A percentile compares a stretch with the other conserved stretches of the same genome.
phyloP scores from a whole-genome alignment of 2,329 filamentous ascomycete species.

The Colletotrichum trifolii region DNA sequence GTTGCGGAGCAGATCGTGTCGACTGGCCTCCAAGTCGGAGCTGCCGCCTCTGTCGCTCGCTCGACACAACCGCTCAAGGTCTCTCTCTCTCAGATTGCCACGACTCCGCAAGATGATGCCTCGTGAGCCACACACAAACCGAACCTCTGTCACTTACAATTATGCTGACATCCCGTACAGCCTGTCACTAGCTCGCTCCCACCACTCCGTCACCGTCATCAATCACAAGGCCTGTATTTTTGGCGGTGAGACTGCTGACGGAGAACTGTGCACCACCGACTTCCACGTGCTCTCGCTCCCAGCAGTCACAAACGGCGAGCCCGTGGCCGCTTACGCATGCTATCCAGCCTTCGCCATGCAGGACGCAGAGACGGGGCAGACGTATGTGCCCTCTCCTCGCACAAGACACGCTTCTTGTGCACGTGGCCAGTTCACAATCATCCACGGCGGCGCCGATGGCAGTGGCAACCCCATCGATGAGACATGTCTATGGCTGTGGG shows the following conservation, averaged over 20 bases:
- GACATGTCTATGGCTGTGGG: slow-evolving; percentile 51
- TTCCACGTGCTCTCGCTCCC: slow-evolving; percentile 65
- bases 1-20: slow-evolving; percentile 54
- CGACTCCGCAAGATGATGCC: slow-evolving; percentile 43
- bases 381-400: slow-evolving; percentile 46
- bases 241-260: slow-evolving; percentile 55
- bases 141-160: no score
- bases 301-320: slow-evolving; percentile 46
- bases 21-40: slow-evolving; percentile 52
- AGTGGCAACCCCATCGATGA: slow-evolving; percentile 45
- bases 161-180: slow-evolving; percentile 32
- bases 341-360: slow-evolving; percentile 45
- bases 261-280: slow-evolving; percentile 58
- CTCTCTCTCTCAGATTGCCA: slow-evolving; percentile 58
- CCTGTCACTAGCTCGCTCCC: slow-evolving; percentile 55
- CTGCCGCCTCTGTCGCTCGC: slow-evolving; percentile 58
- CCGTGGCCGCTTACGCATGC: slow-evolving; percentile 42
- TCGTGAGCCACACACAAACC: slow-evolving; percentile 40
- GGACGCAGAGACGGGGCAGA: slow-evolving; percentile 42
- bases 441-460: slow-evolving; percentile 50
- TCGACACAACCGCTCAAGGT: slow-evolving; percentile 64
- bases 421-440: slow-evolving; percentile 44
- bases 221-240: slow-evolving; percentile 67
- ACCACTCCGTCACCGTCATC: slow-evolving; percentile 64
- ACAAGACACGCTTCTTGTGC: slow-evolving; percentile 50